phyloP scores from a whole-genome alignment of 2,329 filamentous ascomycete genomes.

The Trichoderma sp. region DNA sequence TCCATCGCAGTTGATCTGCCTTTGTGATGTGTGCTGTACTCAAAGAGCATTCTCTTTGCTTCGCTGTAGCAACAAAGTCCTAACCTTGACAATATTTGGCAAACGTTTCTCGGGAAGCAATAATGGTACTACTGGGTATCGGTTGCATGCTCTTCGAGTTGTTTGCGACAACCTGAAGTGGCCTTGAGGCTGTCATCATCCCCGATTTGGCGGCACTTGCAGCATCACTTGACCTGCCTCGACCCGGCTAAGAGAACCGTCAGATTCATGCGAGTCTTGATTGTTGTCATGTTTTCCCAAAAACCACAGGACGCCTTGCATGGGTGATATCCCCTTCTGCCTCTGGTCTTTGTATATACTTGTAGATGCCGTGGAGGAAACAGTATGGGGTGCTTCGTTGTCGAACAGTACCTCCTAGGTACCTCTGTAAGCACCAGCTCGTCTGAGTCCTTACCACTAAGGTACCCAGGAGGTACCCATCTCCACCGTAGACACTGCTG shows the following conservation, averaged over 20 bases:
- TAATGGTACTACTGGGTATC: background rate
- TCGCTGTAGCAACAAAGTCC: too few relatives aligned
- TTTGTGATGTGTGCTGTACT: background rate
- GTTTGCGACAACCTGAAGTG: background rate
- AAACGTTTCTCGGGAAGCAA: too few relatives aligned
- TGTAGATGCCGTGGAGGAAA: background rate
- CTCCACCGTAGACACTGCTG: too few relatives aligned
- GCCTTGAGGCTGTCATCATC: background rate
- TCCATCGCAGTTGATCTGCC: too few relatives aligned
- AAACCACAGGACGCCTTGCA: conserved; percentile 1
- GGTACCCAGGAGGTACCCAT: background rate
- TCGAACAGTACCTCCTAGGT: background rate
- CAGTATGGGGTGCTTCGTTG: background rate
- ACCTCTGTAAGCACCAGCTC: background rate
- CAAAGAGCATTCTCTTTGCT: background rate
- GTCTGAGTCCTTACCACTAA: too few relatives aligned
- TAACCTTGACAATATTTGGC: too few relatives aligned
- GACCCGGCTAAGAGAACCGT: background rate
- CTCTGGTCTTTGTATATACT: background rate
- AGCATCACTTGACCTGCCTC: conserved; percentile 16
- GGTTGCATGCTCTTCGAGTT: background rate
- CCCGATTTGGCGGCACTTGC: conserved; percentile 2
- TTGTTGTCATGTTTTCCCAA: background rate
- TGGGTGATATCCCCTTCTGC: background rate
- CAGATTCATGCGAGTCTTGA: background rate